Conservation (phyloP, 306 rosid species). For the Vachellia collinsii region DNA sequence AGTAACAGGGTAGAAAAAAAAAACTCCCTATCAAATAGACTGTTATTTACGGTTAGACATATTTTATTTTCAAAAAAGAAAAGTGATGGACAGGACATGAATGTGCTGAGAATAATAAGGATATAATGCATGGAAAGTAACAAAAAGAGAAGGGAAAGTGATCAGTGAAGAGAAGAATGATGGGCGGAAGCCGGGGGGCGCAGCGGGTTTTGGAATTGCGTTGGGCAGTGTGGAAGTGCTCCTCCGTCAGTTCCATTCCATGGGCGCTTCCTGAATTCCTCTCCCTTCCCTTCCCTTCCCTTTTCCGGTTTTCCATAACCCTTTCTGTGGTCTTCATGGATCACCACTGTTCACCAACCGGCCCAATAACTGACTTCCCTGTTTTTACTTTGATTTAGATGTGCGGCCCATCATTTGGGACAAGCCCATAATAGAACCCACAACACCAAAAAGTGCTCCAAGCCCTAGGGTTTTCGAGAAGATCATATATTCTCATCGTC, state of each 20-base stretch:
- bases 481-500: not conserved
- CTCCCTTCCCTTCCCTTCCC: not conserved
- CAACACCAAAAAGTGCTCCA: not conserved
- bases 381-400: not conserved
- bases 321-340: no score
- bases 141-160: no score
- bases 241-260: not conserved
- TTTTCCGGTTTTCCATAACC: no score
- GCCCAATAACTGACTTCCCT: not conserved
- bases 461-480: slow-evolving; percentile 49
- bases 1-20: no score
- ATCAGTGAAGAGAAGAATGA: not conserved
- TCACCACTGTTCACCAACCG: not conserved
- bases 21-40: no score
- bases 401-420: not conserved
- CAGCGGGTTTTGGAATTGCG: not conserved
- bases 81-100: no score
- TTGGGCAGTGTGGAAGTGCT: not conserved
- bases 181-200: not conserved
- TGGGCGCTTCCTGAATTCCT: not conserved
- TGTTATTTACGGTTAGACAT: no score
- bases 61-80: no score
- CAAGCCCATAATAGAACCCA: not conserved
- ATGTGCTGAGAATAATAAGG: no score
- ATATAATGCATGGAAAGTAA: no score